Conservation (phyloP, 2,329 filamentous ascomycete genomes). For the Fusarium beomiforme region DNA sequence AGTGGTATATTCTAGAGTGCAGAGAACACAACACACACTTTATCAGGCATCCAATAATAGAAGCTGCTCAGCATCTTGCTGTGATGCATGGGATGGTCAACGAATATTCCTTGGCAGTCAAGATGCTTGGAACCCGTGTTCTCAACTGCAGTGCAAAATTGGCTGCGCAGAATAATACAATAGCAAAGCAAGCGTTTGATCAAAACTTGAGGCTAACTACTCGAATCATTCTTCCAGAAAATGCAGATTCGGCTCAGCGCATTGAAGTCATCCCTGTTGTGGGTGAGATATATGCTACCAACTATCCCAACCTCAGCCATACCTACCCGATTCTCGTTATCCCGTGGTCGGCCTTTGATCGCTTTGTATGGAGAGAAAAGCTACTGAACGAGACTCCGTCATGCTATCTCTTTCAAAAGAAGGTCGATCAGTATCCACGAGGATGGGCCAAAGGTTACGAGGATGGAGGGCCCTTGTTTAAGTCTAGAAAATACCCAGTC, state of each 20-base stretch:
- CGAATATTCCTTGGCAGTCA: neutral
- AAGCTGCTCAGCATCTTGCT: neutral
- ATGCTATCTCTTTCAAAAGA: neutral
- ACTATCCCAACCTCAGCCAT: accelerated
- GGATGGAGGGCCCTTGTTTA: accelerated
- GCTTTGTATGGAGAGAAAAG: neutral
- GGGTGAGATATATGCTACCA: neutral
- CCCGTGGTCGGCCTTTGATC: neutral
- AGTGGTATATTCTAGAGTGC: slow-evolving; percentile 24
- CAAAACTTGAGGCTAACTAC: accelerated
- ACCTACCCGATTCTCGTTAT: neutral
- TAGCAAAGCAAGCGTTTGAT: neutral
- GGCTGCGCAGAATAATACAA: neutral
- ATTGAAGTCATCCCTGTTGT: neutral
- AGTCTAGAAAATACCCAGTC: neutral
- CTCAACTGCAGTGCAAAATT: accelerated
- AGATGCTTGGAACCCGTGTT: neutral
- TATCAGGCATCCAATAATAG: neutral
- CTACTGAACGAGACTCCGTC: accelerated
- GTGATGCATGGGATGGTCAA: accelerated
- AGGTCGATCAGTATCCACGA: neutral
- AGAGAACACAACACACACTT: neutral
- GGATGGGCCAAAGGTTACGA: neutral
- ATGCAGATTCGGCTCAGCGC: accelerated
- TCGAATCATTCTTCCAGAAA: neutral